phyloP scores from a whole-genome alignment of 495 filamentous ascomycete species.

The Talaromyces ruber region DNA sequence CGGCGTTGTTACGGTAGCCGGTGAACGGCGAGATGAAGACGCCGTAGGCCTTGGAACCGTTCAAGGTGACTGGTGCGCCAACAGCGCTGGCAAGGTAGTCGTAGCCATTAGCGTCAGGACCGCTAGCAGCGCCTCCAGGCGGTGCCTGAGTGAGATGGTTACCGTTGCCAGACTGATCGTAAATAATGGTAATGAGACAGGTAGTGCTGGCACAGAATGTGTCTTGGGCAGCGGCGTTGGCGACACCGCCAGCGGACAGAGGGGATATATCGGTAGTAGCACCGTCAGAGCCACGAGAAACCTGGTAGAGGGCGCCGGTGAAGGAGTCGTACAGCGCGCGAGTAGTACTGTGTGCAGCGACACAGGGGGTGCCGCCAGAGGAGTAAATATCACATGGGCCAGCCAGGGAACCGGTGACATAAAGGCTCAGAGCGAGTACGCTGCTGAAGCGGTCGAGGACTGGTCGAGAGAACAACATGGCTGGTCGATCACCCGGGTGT shows the following conservation, averaged over 20 bases:
- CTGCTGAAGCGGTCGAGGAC: conserved; percentile 12
- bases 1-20: conserved; percentile 46
- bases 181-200: conserved; percentile 50
- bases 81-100: conserved; percentile 46
- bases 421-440: conserved; percentile 28
- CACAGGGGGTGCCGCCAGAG: conserved; percentile 42
- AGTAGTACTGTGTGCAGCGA: conserved; percentile 53
- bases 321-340: conserved; percentile 47
- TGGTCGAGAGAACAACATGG: not conserved
- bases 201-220: conserved; percentile 47
- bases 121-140: conserved; percentile 36
- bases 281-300: conserved; percentile 42
- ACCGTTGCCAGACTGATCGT: conserved; percentile 49
- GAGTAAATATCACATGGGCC: conserved; percentile 50
- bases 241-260: conserved; percentile 43
- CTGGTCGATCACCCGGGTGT: not conserved
- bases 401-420: conserved; percentile 32
- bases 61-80: conserved; percentile 47
- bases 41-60: conserved; percentile 51
- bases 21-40: conserved; percentile 48
- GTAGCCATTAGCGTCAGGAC: conserved; percentile 42
- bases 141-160: conserved; percentile 53
- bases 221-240: conserved; percentile 48
- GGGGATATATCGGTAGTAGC: conserved; percentile 37
- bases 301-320: conserved; percentile 45